Evolutionary conservation across 352 stramenopile genomes (phyloP).

Genomic region (Phytophthora europaea): DNA sequence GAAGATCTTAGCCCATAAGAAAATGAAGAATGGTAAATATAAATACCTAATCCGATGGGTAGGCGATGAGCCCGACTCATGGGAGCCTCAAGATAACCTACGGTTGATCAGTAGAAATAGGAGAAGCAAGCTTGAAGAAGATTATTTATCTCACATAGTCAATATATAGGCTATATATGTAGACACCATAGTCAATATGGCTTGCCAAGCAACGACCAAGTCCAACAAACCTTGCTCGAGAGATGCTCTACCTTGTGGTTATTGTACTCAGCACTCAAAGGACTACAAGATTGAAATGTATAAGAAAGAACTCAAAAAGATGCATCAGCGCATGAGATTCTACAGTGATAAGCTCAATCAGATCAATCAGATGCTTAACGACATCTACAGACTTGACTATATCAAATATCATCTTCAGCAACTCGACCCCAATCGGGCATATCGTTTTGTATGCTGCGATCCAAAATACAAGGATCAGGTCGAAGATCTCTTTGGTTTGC

Average conservation of each 20-base stretch:
- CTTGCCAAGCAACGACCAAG: not conserved
- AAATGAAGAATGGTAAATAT: not conserved
- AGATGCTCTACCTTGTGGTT: not conserved
- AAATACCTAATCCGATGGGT: not conserved
- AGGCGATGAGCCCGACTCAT: not conserved
- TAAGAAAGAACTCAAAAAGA: not conserved
- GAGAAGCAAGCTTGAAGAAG: not conserved
- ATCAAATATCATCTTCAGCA: too few relatives aligned
- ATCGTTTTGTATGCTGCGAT: too few relatives aligned
- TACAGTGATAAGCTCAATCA: not conserved
- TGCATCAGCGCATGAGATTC: not conserved
- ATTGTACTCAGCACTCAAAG: not conserved
- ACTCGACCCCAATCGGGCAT: too few relatives aligned
- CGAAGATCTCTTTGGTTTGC: too few relatives aligned
- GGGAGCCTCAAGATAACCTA: not conserved
- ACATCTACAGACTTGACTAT: not conserved
- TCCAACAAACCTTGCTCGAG: not conserved
- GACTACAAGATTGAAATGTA: not conserved
- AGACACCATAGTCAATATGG: too few relatives aligned
- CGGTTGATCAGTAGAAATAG: not conserved
- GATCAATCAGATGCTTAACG: not conserved
- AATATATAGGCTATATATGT: too few relatives aligned
- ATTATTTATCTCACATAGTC: not conserved
- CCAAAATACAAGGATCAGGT: too few relatives aligned
- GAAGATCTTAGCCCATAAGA: slow-evolving; percentile 25